phyloP scores from a whole-genome alignment of 1,284 basidiomycete species.

The Ceratobasidium sp. region DNA sequence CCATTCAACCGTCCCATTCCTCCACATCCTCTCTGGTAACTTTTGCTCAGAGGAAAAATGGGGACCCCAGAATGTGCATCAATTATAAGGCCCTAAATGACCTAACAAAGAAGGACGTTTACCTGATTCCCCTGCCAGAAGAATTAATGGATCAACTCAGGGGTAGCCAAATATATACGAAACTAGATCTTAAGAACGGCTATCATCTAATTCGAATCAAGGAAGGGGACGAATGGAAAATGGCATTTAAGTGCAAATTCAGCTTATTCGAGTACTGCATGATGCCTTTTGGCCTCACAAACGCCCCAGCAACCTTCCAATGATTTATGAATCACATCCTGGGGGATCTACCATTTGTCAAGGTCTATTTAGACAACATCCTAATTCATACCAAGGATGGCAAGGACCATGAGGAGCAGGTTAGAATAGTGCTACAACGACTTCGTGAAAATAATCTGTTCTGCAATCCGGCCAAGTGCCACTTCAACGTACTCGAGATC shows the following conservation, averaged over 20 bases:
- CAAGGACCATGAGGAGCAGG: slow-evolving; percentile 20
- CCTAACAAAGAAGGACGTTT: slow-evolving; percentile 35
- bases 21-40: slow-evolving; percentile 35
- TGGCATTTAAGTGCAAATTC: slow-evolving; percentile 28
- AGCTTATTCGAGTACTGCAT: slow-evolving; percentile 38
- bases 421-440: slow-evolving; percentile 37
- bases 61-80: slow-evolving; percentile 25
- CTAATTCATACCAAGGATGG: slow-evolving; percentile 39
- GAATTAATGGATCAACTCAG: slow-evolving; percentile 31
- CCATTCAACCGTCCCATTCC: slow-evolving; percentile 33
- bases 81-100: slow-evolving; percentile 37
- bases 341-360: slow-evolving; percentile 7
- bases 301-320: slow-evolving; percentile 31
- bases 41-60: slow-evolving; percentile 39
- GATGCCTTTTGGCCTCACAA: slow-evolving; percentile 34
- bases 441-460: slow-evolving; percentile 39
- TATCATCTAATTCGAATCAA: slow-evolving; percentile 22
- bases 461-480: slow-evolving; percentile 47
- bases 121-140: slow-evolving; percentile 23
- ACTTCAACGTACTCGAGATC: slow-evolving; percentile 48
- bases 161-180: slow-evolving; percentile 24
- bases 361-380: slow-evolving; percentile 42
- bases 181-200: slow-evolving; percentile 20
- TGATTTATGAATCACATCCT: slow-evolving; percentile 31
- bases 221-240: slow-evolving; percentile 38